Percentiles rank a stretch among this genome's conserved stretches.
These are phyloP conservation scores for Leucosporidium yakuticum DNA, from an alignment of 768 basidiomycete genomes.

Conservation along the genomic window DNA sequence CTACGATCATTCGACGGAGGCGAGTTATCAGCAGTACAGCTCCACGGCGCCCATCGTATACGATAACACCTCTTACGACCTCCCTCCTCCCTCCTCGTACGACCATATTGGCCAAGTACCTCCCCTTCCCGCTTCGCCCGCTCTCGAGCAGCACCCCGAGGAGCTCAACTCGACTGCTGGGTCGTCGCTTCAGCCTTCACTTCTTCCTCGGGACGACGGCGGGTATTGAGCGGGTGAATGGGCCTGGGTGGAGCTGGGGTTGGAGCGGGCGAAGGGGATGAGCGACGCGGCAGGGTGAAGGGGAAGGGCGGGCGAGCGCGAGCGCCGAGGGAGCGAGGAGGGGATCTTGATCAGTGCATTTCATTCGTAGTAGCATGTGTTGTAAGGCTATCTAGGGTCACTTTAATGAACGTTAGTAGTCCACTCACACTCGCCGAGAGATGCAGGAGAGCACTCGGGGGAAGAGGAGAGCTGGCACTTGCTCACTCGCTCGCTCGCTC, in stretches of 20 bases:
- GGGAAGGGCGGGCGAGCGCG: too few relatives aligned
- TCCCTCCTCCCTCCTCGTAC: neutral
- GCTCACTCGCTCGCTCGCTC: too few relatives aligned
- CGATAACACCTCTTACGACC: neutral
- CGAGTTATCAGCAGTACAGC: neutral
- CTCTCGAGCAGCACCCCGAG: neutral
- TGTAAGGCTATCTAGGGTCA: too few relatives aligned
- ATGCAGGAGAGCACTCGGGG: neutral
- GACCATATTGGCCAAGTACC: slow-evolving; percentile 13
- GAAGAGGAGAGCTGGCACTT: neutral
- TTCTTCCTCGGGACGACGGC: neutral
- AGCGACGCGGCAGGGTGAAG: neutral
- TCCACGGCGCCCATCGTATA: neutral
- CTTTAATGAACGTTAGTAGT: too few relatives aligned
- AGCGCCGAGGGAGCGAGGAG: too few relatives aligned
- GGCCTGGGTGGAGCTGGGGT: neutral
- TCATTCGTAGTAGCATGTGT: too few relatives aligned
- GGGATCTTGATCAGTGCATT: too few relatives aligned
- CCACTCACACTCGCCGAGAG: too few relatives aligned
- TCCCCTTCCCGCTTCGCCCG: neutral
- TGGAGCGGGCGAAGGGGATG: neutral
- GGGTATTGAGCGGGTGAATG: neutral
- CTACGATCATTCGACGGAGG: neutral
- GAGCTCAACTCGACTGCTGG: neutral
- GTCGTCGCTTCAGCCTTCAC: neutral